Percentiles rank a stretch among this genome's conserved stretches.
Evolutionary conservation across 148 eudicot genomes (phyloP).

Genomic region (Suaeda aralocaspica): DNA sequence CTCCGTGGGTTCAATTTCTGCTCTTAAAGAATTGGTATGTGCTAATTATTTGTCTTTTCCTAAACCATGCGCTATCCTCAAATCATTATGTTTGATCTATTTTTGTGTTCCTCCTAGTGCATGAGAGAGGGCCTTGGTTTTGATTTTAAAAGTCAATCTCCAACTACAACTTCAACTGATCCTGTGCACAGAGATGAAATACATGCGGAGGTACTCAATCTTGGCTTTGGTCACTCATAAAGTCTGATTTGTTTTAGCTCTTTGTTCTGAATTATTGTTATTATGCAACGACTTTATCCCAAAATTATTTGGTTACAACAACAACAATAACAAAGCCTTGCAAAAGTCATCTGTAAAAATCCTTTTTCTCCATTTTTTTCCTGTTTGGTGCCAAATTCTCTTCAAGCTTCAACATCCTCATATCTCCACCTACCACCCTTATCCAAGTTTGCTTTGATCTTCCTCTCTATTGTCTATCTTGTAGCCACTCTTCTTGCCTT

Average conservation of each 20-base stretch:
- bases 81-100: slow-evolving; percentile 5
- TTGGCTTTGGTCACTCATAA: not conserved
- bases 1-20: slow-evolving; percentile 48
- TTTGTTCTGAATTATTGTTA: not conserved
- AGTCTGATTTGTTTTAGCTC: not conserved
- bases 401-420: no score
- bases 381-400: no score
- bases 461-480: no score
- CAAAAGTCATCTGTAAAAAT: no score
- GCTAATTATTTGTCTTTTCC: not conserved
- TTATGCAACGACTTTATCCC: no score
- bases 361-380: no score
- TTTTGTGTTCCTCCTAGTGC: slow-evolving; percentile 46
- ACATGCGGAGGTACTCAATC: slow-evolving; percentile 57
- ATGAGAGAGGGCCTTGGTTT: slow-evolving; percentile 65
- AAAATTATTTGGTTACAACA: no score
- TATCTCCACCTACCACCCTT: no score
- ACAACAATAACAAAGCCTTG: no score
- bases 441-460: no score
- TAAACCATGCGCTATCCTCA: not conserved
- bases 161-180: slow-evolving; percentile 51
- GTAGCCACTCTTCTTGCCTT: no score
- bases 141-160: slow-evolving; percentile 61
- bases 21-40: slow-evolving; percentile 71
- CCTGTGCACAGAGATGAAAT: slow-evolving; percentile 53